A percentile compares a stretch with the other conserved stretches of the same genome.
Evolutionary conservation across 2,329 filamentous ascomycete species (phyloP).

Genomic region (Paraconiothyrium brasiliense): DNA sequence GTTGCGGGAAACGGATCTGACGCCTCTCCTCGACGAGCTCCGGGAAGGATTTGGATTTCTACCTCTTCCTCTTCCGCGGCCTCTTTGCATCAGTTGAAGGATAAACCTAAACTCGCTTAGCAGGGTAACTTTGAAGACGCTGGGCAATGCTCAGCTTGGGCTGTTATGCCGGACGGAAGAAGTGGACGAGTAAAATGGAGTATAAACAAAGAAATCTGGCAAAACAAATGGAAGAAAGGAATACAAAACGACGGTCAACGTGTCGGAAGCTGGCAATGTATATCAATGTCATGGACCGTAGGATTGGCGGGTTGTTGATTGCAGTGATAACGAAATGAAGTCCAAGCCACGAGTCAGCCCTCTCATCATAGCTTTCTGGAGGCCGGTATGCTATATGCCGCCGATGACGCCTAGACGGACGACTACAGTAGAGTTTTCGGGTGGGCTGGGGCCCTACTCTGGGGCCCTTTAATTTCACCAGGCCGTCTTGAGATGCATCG

Average conservation of each 20-base stretch:
- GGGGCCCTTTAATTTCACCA: slow-evolving; percentile 46
- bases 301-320: slow-evolving; percentile 23
- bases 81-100: slow-evolving; percentile 50
- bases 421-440: slow-evolving; percentile 23
- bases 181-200: slow-evolving; percentile 11
- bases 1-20: slow-evolving; percentile 35
- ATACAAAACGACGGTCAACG: slow-evolving; percentile 14
- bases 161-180: slow-evolving; percentile 32
- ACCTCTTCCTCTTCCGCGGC: slow-evolving; percentile 46
- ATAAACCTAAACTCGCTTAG: slow-evolving; percentile 42
- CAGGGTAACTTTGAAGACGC: slow-evolving; percentile 29
- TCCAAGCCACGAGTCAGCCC: slow-evolving; percentile 46
- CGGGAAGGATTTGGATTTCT: slow-evolving; percentile 43
- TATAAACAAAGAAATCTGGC: slow-evolving; percentile 26
- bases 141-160: slow-evolving; percentile 34
- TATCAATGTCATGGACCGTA: slow-evolving; percentile 25
- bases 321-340: slow-evolving; percentile 45
- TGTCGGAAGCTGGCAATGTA: slow-evolving; percentile 26
- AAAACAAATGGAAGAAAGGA: slow-evolving; percentile 25
- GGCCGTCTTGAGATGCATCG: slow-evolving; percentile 25
- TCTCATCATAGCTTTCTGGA: slow-evolving; percentile 36
- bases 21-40: slow-evolving; percentile 36
- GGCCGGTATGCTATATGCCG: slow-evolving; percentile 33
- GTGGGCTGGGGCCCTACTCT: slow-evolving; percentile 26
- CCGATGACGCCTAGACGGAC: slow-evolving; percentile 15